A percentile compares a stretch with the other conserved stretches of the same genome.
Conservation (phyloP, 768 basidiomycete species). For the Tylopilus vinaceipallidus region DNA sequence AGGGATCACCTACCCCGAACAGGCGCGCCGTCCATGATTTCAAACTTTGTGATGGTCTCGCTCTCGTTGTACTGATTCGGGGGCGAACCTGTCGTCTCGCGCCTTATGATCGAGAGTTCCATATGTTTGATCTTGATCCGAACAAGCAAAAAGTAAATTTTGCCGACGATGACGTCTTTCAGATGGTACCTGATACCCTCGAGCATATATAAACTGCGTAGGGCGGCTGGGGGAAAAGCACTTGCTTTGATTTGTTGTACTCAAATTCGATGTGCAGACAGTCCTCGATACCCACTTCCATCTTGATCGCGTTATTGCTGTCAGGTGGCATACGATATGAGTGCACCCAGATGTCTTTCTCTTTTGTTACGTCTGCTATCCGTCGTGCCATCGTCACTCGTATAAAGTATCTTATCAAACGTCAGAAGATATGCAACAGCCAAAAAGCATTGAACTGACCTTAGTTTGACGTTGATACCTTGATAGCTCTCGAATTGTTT, state of each 20-base stretch:
- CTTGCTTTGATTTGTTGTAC: slow-evolving; percentile 98
- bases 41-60: slow-evolving; percentile 98
- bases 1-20: slow-evolving; percentile 66
- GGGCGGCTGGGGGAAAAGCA: slow-evolving; percentile 9
- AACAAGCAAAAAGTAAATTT: slow-evolving; percentile 98
- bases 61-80: slow-evolving; percentile 99
- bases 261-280: slow-evolving; percentile 99
- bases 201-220: slow-evolving; percentile 2
- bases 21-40: slow-evolving; percentile 98
- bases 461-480: slow-evolving; percentile 96
- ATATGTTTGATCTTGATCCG: slow-evolving; percentile 99
- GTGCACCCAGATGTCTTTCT: slow-evolving; percentile 96
- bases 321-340: slow-evolving; percentile 99
- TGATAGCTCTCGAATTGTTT: slow-evolving; percentile 98
- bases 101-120: slow-evolving; percentile 96
- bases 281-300: slow-evolving; percentile 99
- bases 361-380: slow-evolving; percentile 92
- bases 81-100: slow-evolving; percentile 94
- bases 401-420: slow-evolving; percentile 72
- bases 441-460: slow-evolving; percentile 50
- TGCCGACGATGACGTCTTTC: slow-evolving; percentile 98
- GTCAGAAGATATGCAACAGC: slow-evolving; percentile 3
- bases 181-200: slow-evolving; percentile 77
- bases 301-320: slow-evolving; percentile 97
- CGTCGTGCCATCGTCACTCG: slow-evolving; percentile 88